A percentile compares a stretch with the other conserved stretches of the same genome.
phyloP scores from a whole-genome alignment of 2,329 filamentous ascomycete species.

The Celoporthe dispersa region DNA sequence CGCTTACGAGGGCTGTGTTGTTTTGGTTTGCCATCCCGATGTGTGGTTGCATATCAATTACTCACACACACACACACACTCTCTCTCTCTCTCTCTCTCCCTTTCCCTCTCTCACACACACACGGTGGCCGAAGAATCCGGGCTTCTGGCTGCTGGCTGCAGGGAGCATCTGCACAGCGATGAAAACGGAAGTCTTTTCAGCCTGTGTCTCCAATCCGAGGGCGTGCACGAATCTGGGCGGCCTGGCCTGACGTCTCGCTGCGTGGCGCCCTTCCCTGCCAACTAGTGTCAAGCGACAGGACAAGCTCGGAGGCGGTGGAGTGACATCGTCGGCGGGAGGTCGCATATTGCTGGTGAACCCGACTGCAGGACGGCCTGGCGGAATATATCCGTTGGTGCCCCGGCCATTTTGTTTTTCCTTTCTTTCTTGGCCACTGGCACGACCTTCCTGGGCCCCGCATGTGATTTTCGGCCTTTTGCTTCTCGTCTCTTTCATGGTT shows the following conservation, averaged over 20 bases:
- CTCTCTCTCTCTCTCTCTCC: too few relatives aligned
- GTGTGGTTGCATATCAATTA: not conserved
- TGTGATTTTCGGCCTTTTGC: conserved; percentile 5
- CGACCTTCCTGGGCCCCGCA: not conserved
- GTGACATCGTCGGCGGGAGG: conserved; percentile 9
- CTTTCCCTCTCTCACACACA: not conserved
- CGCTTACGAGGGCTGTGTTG: not conserved
- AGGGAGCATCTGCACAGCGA: conserved; percentile 11
- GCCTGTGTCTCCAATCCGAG: not conserved
- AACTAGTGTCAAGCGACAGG: not conserved
- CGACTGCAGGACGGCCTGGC: conserved; percentile 8
- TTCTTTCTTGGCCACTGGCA: not conserved
- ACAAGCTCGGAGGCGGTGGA: not conserved
- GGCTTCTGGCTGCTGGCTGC: not conserved
- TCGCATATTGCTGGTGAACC: conserved; percentile 4
- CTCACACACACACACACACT: too few relatives aligned
- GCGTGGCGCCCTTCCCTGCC: not conserved
- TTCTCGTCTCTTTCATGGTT: not conserved
- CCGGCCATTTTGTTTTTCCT: not conserved
- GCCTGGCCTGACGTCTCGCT: not conserved
- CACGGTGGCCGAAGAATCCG: conserved; percentile 1
- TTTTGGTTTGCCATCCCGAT: not conserved
- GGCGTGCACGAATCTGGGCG: too few relatives aligned
- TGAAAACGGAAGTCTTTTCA: not conserved
- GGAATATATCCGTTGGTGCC: conserved; percentile 4